Base-by-base conservation (phyloP, 2,329 filamentous ascomycete genomes). In the Claviceps quebecensis region DNA sequence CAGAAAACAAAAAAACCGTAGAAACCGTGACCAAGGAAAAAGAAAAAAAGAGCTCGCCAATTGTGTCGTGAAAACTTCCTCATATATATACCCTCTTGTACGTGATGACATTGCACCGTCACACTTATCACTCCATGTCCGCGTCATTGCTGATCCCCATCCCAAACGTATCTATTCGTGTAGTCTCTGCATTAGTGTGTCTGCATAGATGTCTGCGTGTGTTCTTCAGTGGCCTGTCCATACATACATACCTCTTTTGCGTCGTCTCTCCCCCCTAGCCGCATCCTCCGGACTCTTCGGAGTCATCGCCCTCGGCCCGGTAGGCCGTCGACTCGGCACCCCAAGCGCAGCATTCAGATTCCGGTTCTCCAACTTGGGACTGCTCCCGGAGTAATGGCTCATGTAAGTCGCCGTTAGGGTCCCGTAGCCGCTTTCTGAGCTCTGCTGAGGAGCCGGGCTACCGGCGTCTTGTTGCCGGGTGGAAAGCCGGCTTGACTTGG, bases 241-340 rank as follows among this genome's bases (percentile, higher is more conserved):
- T n/a, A n/a, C 9, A 19, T 40, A 16, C 72, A 61, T 67, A 81
- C 78, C 74, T 73, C 78, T 72, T 69, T 81, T 82, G 43, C 74
- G 69, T 57, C 76, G 68, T 56, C 73, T 68, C 54, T 76, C 74
- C 26, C 71, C 71, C 50, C 65, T 65, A 8, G 67, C 67, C 19
- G 67, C 67, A 52, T 73, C 73, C 43, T 73, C 67, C 0, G 69
- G 68, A 52, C 70, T 75, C 63, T 71, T 78, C 0, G 78, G 77
- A 5, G 77, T 81, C 78, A 81, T 81, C 17, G 77, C 77, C 55
- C 78, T 66, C 14, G 78, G 78, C 22, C 78, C 78, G 50, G 75
- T 80, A 23, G 78, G 78, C 52, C 76, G 65, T 47, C 78, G 69
- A 8, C 69, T 63, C n/a, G 75, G 75, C 4, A 73, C 68, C 6